Conservation (phyloP, 306 rosid genomes). For the Castanea sativa region DNA sequence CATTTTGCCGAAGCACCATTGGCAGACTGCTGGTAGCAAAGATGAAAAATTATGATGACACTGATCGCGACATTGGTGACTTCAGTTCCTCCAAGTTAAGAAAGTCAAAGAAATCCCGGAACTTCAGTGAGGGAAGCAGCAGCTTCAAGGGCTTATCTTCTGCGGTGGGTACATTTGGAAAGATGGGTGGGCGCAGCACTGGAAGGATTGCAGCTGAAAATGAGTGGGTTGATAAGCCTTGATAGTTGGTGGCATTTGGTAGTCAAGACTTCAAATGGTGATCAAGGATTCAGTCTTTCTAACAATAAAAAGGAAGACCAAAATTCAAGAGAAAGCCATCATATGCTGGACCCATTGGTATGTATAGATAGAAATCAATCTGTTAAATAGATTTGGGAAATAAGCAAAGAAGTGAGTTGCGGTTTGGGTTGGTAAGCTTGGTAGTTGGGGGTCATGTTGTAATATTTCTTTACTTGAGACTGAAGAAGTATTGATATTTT, state of each 20-base stretch:
- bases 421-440: constrained; percentile 36
- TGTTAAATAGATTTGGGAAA: constrained; percentile 43
- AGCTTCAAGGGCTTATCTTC: constrained; percentile 80
- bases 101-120: constrained; percentile 58
- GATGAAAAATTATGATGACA: constrained; percentile 46
- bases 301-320: constrained; percentile 14
- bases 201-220: constrained; percentile 66
- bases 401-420: constrained; percentile 48
- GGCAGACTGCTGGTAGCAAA: constrained; percentile 49
- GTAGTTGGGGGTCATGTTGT: constrained; percentile 43
- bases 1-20: constrained; percentile 89
- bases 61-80: constrained; percentile 44
- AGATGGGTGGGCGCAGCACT: constrained; percentile 62
- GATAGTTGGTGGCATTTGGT: constrained; percentile 24
- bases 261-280: not conserved
- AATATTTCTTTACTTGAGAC: constrained; percentile 46
- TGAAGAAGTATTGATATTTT: constrained; percentile 45
- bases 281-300: constrained; percentile 8
- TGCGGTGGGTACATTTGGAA: constrained; percentile 63
- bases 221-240: constrained; percentile 68
- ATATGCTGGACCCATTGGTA: constrained; percentile 37
- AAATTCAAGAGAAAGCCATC: constrained; percentile 21
- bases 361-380: constrained; percentile 24
- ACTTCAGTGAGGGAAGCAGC: constrained; percentile 80
- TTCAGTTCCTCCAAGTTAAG: constrained; percentile 51